Base-by-base conservation (phyloP, 2,329 filamentous ascomycete genomes). In the Pestalotiopsis sp. region DNA sequence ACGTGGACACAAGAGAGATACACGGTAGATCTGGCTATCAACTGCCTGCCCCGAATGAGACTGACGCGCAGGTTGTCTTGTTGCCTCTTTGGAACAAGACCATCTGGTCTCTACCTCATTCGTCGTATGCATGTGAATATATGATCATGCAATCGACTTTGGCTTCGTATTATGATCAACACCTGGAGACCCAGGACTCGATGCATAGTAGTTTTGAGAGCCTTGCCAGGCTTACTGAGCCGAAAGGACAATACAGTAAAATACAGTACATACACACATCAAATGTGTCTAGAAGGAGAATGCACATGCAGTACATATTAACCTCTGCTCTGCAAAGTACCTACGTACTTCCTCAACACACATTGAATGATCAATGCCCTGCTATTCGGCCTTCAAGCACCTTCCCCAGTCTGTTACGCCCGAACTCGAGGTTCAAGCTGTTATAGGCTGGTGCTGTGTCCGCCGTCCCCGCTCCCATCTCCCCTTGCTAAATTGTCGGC, bases 321-420 rank as follows among this genome's bases (percentile, higher is more conserved):
- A 36, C 31, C 45, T 52, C 45, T 52, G 45, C 45, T 52, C 7
- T 36, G 31, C 31, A 36, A 36, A 36, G 31, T 36, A 36, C 31
- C 6, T 36, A 9, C 31, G 27, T 27, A 5, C 27, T 27, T 36
- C 9, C 31, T 36, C 9, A 36, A 36, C 7, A 36, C 31, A 36
- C 31, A 36, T 2, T 9, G 31, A 36, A 9, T 9, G 31, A 36
- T 36, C 31, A 36, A 36, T 36, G 31, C 31, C 31, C 64, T 20
- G 64, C 57, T 66, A 31, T n/a, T 52, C 45, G 45, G 39, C 14
- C 45, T 17, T 23, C 14, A 60, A 66, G 52, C 52, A 66, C 64
- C 64, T 66, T 66, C 64, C 64, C 64, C 45, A 66, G n/a, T 66
- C 60, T 38, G 56, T 66, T 31, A 60, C 59, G 56, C 17, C 64